These are phyloP conservation scores for Naegleria lovaniensis DNA, from an alignment of 208 protist species.

Conservation along the genomic window DNA sequence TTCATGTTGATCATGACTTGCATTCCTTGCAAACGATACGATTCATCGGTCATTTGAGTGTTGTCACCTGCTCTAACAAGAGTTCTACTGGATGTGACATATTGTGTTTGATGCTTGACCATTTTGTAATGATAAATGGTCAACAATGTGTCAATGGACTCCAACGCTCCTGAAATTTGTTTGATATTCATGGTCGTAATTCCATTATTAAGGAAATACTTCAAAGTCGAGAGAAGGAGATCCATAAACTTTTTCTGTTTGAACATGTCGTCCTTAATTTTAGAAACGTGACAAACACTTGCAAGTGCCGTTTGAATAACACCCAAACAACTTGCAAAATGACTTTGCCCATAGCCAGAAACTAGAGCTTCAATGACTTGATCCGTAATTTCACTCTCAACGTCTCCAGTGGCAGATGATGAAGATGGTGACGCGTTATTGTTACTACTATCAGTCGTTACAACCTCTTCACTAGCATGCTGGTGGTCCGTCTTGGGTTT, in stretches of 20 bases:
- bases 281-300: not conserved
- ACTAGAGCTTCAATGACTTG: not conserved
- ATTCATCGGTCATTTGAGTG: not conserved
- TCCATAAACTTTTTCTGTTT: slow-evolving; percentile 6
- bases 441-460: no score
- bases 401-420: no score
- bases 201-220: not conserved
- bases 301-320: not conserved
- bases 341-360: not conserved
- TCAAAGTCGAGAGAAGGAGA: not conserved
- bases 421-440: no score
- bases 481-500: not conserved
- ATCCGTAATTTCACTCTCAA: not conserved
- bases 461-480: no score
- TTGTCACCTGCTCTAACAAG: not conserved
- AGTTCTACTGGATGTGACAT: not conserved
- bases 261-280: not conserved
- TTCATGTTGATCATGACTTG: not conserved
- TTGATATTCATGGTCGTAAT: not conserved
- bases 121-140: not conserved
- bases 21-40: not conserved
- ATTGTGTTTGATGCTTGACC: not conserved
- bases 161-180: not conserved
- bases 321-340: not conserved
- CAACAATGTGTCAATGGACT: not conserved